phyloP scores from a whole-genome alignment of 2,329 filamentous ascomycete genomes.

The Sporothrix sp. region DNA sequence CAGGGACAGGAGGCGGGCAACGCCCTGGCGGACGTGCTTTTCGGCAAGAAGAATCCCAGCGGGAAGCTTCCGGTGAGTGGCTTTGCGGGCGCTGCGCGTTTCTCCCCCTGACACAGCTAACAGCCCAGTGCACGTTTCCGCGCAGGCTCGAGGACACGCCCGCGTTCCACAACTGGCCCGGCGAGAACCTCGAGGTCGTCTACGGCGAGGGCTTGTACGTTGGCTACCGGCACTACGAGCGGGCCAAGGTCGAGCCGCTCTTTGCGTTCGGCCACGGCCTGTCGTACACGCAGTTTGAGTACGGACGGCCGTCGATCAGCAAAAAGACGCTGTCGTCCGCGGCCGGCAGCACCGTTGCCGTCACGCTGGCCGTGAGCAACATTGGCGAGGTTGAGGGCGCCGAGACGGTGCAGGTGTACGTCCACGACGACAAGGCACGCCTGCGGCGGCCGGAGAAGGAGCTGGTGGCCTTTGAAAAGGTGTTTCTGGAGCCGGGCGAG shows the following conservation, averaged over 20 bases:
- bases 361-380: constrained; percentile 43
- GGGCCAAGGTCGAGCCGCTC: constrained; percentile 45
- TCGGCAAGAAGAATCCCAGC: constrained; percentile 53
- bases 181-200: constrained; percentile 56
- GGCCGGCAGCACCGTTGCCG: constrained; percentile 27
- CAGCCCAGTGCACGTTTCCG: constrained; percentile 53
- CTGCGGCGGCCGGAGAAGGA: constrained; percentile 62
- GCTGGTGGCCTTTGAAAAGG: constrained; percentile 59
- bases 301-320: constrained; percentile 35
- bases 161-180: constrained; percentile 63
- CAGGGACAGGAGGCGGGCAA: constrained; percentile 62
- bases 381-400: constrained; percentile 45
- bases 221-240: constrained; percentile 65
- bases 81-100: too few species aligned
- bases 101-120: too few species aligned
- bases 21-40: constrained; percentile 56
- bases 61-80: constrained; percentile 53
- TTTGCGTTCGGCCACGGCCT: constrained; percentile 68
- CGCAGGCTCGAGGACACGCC: constrained; percentile 54
- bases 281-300: constrained; percentile 61
- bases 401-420: constrained; percentile 60
- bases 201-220: constrained; percentile 67
- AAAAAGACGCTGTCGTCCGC: constrained; percentile 33
- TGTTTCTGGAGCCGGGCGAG: constrained; percentile 47
- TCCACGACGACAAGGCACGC: constrained; percentile 51